Evolutionary conservation across 1,284 basidiomycete species (phyloP).

Genomic region (Pseudomicrostroma phylloplanum): DNA sequence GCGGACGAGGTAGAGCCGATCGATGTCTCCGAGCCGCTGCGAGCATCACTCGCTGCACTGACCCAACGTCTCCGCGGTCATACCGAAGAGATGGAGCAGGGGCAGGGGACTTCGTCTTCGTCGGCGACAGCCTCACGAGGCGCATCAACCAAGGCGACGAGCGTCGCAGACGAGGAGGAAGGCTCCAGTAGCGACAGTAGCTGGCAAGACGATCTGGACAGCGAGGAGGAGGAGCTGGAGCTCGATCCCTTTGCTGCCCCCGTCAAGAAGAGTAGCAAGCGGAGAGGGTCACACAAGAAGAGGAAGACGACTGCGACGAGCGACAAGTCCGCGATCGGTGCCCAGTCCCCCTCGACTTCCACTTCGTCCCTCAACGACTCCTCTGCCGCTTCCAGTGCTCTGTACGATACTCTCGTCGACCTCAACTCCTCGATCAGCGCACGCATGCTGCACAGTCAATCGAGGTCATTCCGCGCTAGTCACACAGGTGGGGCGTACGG

Average conservation of each 20-base stretch:
- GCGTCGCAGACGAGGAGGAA: slow-evolving; percentile 26
- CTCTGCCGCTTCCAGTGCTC: not conserved
- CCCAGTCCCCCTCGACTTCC: not conserved
- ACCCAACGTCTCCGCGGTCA: slow-evolving; percentile 22
- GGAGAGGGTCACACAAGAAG: slow-evolving; percentile 20
- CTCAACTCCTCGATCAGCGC: slow-evolving; percentile 14
- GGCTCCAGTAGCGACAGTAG: slow-evolving; percentile 14
- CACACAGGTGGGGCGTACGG: no score
- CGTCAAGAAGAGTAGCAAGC: slow-evolving; percentile 13
- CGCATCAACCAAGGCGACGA: slow-evolving; percentile 1
- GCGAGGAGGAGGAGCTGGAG: slow-evolving; percentile 32
- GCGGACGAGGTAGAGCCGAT: slow-evolving; percentile 27
- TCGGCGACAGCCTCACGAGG: not conserved
- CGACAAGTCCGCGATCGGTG: slow-evolving; percentile 11
- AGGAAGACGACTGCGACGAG: slow-evolving; percentile 20
- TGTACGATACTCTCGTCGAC: slow-evolving; percentile 9
- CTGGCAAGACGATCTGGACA: slow-evolving; percentile 20
- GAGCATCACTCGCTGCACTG: slow-evolving; percentile 30
- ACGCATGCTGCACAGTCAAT: not conserved
- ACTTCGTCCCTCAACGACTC: slow-evolving; percentile 1
- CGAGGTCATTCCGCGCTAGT: no score
- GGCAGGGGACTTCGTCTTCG: slow-evolving; percentile 4
- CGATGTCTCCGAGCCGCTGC: slow-evolving; percentile 33
- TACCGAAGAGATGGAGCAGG: not conserved
- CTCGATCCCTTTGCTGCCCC: slow-evolving; percentile 32